These are phyloP conservation scores for Penicillium sumatraense DNA, from an alignment of 2,329 filamentous ascomycete genomes.

Conservation along the genomic window DNA sequence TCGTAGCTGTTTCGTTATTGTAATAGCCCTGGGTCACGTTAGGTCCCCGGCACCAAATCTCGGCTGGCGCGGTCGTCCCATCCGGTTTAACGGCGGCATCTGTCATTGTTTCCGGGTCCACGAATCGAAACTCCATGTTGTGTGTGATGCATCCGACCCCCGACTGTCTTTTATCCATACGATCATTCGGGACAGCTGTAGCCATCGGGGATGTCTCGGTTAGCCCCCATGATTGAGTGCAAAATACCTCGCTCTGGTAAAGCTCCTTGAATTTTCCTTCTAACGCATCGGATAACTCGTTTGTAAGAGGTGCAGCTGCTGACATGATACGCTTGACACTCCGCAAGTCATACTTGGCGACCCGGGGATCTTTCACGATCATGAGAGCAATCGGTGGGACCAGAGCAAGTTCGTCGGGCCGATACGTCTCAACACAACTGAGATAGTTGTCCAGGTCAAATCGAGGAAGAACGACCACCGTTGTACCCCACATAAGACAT, in stretches of 20 bases:
- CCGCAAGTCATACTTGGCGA: conserved; percentile 21
- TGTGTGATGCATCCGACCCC: conserved; percentile 22
- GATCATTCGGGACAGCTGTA: conserved; percentile 21
- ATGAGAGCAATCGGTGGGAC: conserved; percentile 26
- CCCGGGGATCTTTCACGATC: conserved; percentile 24
- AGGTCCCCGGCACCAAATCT: conserved; percentile 27
- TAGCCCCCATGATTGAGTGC: conserved; percentile 24
- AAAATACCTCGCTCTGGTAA: conserved; percentile 21
- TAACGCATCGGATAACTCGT: conserved; percentile 18
- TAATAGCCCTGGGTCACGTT: conserved; percentile 26
- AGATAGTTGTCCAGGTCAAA: conserved; percentile 25
- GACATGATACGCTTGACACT: conserved; percentile 24
- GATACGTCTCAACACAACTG: conserved; percentile 21
- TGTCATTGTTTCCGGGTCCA: conserved; percentile 24
- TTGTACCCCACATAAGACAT: conserved; percentile 19
- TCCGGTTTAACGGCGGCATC: conserved; percentile 16
- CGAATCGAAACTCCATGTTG: conserved; percentile 27
- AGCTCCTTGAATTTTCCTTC: conserved; percentile 20
- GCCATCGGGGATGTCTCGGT: conserved; percentile 26
- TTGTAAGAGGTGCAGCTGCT: conserved; percentile 24
- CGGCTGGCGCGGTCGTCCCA: conserved; percentile 19
- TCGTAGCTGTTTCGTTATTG: conserved; percentile 23
- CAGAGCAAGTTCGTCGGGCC: conserved; percentile 21
- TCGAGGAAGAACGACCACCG: conserved; percentile 18
- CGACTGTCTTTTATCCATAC: conserved; percentile 22